Evolutionary conservation across 495 filamentous ascomycete genomes (phyloP).

Genomic region (Daldinia bambusicola): DNA sequence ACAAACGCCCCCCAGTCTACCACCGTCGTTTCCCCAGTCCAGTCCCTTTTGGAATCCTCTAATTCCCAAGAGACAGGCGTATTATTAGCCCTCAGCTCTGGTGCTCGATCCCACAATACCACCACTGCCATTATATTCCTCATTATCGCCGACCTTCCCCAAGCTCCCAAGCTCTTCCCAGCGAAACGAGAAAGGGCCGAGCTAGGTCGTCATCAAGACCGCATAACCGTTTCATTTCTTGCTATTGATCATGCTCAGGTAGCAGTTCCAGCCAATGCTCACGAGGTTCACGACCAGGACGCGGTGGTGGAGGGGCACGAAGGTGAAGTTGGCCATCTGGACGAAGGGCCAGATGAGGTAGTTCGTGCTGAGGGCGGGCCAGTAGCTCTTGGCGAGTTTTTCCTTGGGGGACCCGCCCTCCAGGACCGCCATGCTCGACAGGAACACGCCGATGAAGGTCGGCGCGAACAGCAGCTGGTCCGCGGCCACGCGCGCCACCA

Average conservation of each 20-base stretch:
- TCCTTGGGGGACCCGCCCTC: constrained; percentile 78
- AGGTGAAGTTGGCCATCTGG: constrained; percentile 88
- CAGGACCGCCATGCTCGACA: constrained; percentile 86
- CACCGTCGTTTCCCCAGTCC: constrained; percentile 4
- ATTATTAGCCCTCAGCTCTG: constrained; percentile 2
- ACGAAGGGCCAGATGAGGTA: constrained; percentile 94
- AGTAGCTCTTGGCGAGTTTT: constrained; percentile 76
- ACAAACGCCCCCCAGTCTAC: constrained; percentile 36
- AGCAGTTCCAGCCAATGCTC: constrained; percentile 91
- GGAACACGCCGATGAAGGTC: constrained; percentile 80
- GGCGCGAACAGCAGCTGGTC: constrained; percentile 93
- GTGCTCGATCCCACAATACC: constrained; percentile 9
- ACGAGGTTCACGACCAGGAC: constrained; percentile 91
- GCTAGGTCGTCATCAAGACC: background rate
- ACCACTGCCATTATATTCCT: background rate
- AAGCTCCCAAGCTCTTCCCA: background rate
- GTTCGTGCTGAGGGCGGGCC: constrained; percentile 78
- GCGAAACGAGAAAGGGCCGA: background rate
- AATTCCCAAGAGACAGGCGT: constrained; percentile 15
- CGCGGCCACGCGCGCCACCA: constrained; percentile 78
- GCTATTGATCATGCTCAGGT: constrained; percentile 70
- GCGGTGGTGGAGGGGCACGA: constrained; percentile 86
- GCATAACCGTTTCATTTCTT: constrained; percentile 36
- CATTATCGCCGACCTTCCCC: background rate
- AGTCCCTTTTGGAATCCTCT: background rate